Percentiles rank a stretch among this genome's conserved stretches.
Evolutionary conservation across 2,329 filamentous ascomycete species (phyloP).

Genomic region (Monilinia laxa): DNA sequence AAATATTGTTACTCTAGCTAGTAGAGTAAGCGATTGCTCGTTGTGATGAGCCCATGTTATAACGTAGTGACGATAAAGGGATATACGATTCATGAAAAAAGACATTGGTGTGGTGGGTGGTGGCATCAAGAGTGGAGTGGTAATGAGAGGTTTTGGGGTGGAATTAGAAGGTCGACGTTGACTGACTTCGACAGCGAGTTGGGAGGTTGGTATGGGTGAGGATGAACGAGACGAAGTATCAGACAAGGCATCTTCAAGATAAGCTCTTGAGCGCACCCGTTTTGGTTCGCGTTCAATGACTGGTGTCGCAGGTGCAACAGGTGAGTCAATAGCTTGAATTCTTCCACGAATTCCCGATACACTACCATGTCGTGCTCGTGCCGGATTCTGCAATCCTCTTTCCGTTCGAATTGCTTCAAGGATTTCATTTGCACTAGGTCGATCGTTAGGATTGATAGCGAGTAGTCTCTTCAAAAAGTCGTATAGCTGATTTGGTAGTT

Average conservation of each 20-base stretch:
- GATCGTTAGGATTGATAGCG: conserved; percentile 69
- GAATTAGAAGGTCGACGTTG: conserved; percentile 15
- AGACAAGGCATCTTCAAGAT: conserved; percentile 36
- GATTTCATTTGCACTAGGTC: conserved; percentile 85
- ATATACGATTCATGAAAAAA: conserved; percentile 35
- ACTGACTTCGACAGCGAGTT: conserved; percentile 30
- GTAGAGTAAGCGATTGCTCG: conserved; percentile 38
- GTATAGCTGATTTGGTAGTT: conserved; percentile 85
- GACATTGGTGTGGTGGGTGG: conserved; percentile 41
- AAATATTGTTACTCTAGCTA: conserved; percentile 61
- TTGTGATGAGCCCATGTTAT: conserved; percentile 39
- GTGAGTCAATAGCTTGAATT: conserved; percentile 40
- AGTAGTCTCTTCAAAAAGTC: conserved; percentile 78
- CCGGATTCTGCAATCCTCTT: conserved; percentile 37
- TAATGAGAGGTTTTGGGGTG: conserved; percentile 24
- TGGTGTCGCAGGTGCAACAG: conserved; percentile 35
- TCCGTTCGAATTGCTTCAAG: conserved; percentile 47
- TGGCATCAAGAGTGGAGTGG: conserved; percentile 45
- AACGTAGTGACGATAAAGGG: conserved; percentile 42
- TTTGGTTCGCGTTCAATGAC: conserved; percentile 35
- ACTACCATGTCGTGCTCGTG: conserved; percentile 34
- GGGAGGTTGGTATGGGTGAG: conserved; percentile 27
- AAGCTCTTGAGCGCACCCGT: conserved; percentile 31
- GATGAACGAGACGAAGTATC: conserved; percentile 29
- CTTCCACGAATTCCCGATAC: conserved; percentile 33